Percentiles rank a stretch among this genome's conserved stretches.
These are phyloP conservation scores for Petrea volubilis DNA, from an alignment of 257 asterid genomes.

Conservation along the genomic window DNA sequence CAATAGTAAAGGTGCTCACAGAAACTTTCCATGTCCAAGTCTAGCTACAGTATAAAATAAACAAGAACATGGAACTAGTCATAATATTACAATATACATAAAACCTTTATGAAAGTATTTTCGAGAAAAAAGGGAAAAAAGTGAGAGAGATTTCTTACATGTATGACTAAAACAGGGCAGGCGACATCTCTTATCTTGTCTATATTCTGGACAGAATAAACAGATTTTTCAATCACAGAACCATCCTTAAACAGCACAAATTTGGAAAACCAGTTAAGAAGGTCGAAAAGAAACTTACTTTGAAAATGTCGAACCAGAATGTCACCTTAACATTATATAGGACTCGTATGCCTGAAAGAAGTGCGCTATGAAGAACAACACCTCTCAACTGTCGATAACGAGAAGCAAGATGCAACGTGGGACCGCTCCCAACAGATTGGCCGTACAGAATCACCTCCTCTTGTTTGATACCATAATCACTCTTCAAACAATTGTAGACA, in stretches of 20 bases:
- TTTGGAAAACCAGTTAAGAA: background rate
- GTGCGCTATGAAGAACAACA: conserved; percentile 94
- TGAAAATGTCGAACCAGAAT: conserved; percentile 97
- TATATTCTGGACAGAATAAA: conserved; percentile 66
- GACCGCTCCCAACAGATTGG: conserved; percentile 98
- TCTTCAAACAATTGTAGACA: conserved; percentile 81
- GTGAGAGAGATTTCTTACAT: conserved; percentile 58
- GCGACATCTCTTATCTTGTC: conserved; percentile 84
- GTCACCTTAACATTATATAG: conserved; percentile 92
- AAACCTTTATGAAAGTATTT: background rate
- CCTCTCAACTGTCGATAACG: conserved; percentile 75
- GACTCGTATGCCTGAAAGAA: conserved; percentile 97
- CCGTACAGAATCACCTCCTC: conserved; percentile 96
- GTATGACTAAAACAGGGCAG: conserved; percentile 96
- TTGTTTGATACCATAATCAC: conserved; percentile 77
- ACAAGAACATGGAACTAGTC: background rate
- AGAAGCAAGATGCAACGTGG: conserved; percentile 89
- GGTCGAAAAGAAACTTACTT: conserved; percentile 53
- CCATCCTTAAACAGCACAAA: conserved; percentile 9
- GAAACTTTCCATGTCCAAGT: background rate
- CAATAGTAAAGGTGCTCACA: background rate
- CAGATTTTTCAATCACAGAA: conserved; percentile 21
- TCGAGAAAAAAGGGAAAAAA: background rate
- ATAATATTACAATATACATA: too few species aligned
- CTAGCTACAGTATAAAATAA: background rate